Conservation (phyloP, 345 rosid species). For the Heritiera littoralis region DNA sequence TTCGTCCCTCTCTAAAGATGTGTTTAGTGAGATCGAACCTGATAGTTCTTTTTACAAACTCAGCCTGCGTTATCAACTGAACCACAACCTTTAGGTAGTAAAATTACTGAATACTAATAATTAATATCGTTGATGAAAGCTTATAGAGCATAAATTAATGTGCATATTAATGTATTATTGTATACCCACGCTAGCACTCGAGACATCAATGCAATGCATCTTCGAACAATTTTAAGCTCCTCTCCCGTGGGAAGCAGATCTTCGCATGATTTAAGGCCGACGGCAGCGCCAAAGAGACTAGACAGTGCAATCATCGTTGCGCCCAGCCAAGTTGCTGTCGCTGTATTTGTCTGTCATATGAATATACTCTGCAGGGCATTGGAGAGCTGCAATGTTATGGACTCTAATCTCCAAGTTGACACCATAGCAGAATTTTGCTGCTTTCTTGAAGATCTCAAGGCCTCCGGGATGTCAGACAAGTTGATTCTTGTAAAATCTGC, state of each 20-base stretch:
- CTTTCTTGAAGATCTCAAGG: conserved; percentile 89
- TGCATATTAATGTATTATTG: no score
- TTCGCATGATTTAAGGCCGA: conserved; percentile 81
- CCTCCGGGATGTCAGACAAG: conserved; percentile 82
- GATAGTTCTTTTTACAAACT: no score
- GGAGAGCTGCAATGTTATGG: conserved; percentile 87
- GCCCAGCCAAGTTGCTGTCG: conserved; percentile 67
- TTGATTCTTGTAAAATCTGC: conserved; percentile 57
- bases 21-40: no score
- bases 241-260: conserved; percentile 73
- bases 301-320: conserved; percentile 86
- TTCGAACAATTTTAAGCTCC: conserved; percentile 65
- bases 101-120: no score
- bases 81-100: no score
- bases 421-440: conserved; percentile 91
- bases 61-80: no score
- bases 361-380: conserved; percentile 83
- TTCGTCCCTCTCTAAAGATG: no score
- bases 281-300: conserved; percentile 81
- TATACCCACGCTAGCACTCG: conserved; percentile 49
- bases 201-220: conserved; percentile 73
- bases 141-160: not conserved
- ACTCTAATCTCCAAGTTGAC: conserved; percentile 94
- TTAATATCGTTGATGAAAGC: no score
- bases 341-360: conserved; percentile 82